Evolutionary conservation across 805 yeast genomes (phyloP).

Genomic region (Saturnispora halmiae): DNA sequence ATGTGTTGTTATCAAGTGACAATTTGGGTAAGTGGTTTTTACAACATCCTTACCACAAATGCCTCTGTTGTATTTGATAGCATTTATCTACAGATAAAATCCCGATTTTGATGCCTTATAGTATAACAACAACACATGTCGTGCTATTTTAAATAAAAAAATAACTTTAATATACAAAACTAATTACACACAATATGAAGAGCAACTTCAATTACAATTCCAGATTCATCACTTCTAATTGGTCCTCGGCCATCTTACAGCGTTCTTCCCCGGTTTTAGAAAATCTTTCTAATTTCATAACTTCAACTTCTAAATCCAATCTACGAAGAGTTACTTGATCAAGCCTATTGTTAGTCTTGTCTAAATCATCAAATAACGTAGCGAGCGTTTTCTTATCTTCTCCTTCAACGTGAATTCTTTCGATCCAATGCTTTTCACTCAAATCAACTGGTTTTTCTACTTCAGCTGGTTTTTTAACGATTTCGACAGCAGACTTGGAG

Average conservation of each 20-base stretch:
- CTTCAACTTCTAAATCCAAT: constrained; percentile 24
- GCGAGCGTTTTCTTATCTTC: constrained; percentile 14
- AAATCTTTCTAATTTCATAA: constrained; percentile 21
- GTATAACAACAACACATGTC: too few relatives aligned
- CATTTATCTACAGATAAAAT: too few relatives aligned
- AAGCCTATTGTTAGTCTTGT: constrained; percentile 17
- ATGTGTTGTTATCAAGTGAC: too few relatives aligned
- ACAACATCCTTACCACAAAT: too few relatives aligned
- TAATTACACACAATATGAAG: background rate
- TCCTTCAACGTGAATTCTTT: constrained; percentile 20
- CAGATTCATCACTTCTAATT: constrained; percentile 41
- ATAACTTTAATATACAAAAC: constrained; percentile 8
- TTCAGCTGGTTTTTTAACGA: background rate
- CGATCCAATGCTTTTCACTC: constrained; percentile 25
- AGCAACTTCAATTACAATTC: background rate
- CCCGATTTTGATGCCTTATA: too few relatives aligned
- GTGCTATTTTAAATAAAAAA: too few relatives aligned
- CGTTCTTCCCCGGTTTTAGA: constrained; percentile 22
- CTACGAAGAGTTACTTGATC: constrained; percentile 14
- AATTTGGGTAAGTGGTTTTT: too few relatives aligned
- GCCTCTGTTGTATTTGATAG: too few relatives aligned
- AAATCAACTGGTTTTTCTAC: constrained; percentile 8
- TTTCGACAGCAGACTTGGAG: background rate
- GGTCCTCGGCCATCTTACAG: constrained; percentile 31
- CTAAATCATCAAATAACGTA: constrained; percentile 20